Conservation (phyloP, 495 filamentous ascomycete species). For the Poronia punctata region DNA sequence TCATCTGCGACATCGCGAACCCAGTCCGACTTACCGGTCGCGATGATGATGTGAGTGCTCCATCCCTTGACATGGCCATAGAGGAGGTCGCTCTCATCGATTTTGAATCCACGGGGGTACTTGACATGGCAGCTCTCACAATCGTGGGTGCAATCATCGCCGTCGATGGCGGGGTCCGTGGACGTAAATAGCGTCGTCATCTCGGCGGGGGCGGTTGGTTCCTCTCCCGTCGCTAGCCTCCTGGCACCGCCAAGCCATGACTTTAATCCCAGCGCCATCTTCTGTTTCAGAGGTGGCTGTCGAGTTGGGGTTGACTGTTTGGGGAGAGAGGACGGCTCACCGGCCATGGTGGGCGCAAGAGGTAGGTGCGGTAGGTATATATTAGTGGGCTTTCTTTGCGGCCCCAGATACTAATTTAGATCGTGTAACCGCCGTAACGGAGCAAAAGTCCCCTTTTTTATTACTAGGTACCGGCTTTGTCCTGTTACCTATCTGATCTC, state of each 20-base stretch:
- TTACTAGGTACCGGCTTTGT: no score
- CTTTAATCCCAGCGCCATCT: slow-evolving; percentile 28
- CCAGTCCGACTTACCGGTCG: slow-evolving; percentile 95
- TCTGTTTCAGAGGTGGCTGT: slow-evolving; percentile 9
- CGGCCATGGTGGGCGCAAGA: slow-evolving; percentile 2
- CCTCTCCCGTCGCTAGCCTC: slow-evolving; percentile 53
- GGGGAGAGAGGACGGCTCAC: neutral
- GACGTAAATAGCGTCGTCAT: slow-evolving; percentile 55
- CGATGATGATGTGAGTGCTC: slow-evolving; percentile 83
- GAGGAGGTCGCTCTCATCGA: slow-evolving; percentile 71
- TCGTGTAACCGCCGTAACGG: no score
- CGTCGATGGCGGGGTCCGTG: slow-evolving; percentile 66
- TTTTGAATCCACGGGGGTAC: slow-evolving; percentile 62
- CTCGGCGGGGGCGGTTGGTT: slow-evolving; percentile 59
- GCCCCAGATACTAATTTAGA: no score
- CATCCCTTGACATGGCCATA: slow-evolving; percentile 87
- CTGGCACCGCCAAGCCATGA: slow-evolving; percentile 37
- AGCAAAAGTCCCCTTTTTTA: neutral
- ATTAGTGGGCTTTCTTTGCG: no score
- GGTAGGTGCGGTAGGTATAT: no score
- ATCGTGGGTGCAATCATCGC: slow-evolving; percentile 83
- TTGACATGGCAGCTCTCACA: slow-evolving; percentile 75
- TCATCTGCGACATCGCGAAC: slow-evolving; percentile 84
- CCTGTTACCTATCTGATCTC: slow-evolving; percentile 4
- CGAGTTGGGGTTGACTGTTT: neutral